Evolutionary conservation across 2,329 filamentous ascomycete species (phyloP).

Genomic region (Aspergillus eucalypticola): DNA sequence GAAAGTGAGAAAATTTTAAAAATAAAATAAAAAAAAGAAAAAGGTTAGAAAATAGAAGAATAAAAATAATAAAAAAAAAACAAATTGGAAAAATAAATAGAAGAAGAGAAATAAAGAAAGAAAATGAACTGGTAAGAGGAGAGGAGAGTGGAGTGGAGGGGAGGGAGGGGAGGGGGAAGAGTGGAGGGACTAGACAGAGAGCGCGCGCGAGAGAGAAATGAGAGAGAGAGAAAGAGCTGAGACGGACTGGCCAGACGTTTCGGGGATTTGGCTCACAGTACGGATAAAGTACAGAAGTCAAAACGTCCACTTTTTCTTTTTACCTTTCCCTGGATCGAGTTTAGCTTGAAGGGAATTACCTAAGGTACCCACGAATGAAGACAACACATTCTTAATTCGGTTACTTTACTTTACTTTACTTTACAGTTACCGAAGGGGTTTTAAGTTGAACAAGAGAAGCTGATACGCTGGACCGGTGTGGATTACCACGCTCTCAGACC

Average conservation of each 20-base stretch:
- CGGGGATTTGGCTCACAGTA: constrained; percentile 1
- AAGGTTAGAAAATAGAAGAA: neutral
- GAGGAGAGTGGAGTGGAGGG: neutral
- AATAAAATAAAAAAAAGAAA: neutral
- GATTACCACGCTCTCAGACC: constrained; percentile 12
- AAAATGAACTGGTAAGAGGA: neutral
- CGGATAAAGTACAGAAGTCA: no score
- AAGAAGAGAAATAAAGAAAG: neutral
- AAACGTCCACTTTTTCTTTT: no score
- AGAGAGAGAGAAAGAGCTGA: neutral
- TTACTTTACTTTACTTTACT: no score
- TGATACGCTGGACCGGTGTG: constrained; percentile 12
- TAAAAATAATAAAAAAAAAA: neutral
- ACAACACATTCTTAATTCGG: neutral
- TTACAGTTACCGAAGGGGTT: no score
- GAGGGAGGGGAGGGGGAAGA: neutral
- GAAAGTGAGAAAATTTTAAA: constrained; percentile 1
- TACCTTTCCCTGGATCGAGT: constrained; percentile 10
- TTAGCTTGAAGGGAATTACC: constrained; percentile 12
- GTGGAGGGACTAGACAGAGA: constrained; percentile 5
- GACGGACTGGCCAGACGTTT: neutral
- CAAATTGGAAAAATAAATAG: neutral
- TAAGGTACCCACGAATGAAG: constrained; percentile 16
- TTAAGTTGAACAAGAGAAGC: neutral
- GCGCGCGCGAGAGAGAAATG: neutral